Evolutionary conservation across 73 alveolate species (phyloP).

Genomic region (Paramecium biaurelia): DNA sequence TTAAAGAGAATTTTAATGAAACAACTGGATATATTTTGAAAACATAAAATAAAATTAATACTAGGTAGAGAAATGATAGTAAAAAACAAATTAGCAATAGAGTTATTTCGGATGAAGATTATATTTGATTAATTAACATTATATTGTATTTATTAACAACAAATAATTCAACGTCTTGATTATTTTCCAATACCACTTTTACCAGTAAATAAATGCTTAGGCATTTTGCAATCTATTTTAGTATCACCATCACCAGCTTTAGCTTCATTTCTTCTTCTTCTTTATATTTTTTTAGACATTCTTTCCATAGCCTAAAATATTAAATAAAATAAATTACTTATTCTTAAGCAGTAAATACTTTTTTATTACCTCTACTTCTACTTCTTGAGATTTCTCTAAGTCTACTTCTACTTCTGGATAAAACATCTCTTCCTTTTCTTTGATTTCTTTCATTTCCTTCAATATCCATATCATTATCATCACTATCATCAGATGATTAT

Average conservation of each 20-base stretch:
- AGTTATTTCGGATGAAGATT: neutral
- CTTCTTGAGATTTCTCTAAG: slow-evolving; percentile 66
- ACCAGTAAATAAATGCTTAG: slow-evolving; percentile 94
- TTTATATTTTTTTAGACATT: slow-evolving; percentile 74
- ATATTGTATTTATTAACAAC: neutral
- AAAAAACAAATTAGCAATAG: neutral
- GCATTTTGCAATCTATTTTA: slow-evolving; percentile 78
- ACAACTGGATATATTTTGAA: neutral
- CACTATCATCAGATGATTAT: slow-evolving; percentile 57
- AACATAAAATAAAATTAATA: neutral
- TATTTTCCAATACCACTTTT: slow-evolving; percentile 95
- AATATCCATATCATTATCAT: slow-evolving; percentile 72
- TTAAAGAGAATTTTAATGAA: neutral
- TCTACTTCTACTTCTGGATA: slow-evolving; percentile 53
- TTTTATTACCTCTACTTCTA: slow-evolving; percentile 80
- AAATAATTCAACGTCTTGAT: slow-evolving; percentile 88
- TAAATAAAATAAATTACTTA: neutral
- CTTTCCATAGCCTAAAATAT: slow-evolving; percentile 64
- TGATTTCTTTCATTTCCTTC: slow-evolving; percentile 72
- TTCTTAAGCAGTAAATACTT: slow-evolving; percentile 63
- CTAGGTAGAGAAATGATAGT: neutral
- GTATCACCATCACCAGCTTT: slow-evolving; percentile 93
- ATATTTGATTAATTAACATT: neutral
- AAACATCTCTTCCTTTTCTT: slow-evolving; percentile 56
- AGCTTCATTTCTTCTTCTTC: slow-evolving; percentile 86